phyloP scores from a whole-genome alignment of 805 yeast species.

The Torulaspora franciscae region DNA sequence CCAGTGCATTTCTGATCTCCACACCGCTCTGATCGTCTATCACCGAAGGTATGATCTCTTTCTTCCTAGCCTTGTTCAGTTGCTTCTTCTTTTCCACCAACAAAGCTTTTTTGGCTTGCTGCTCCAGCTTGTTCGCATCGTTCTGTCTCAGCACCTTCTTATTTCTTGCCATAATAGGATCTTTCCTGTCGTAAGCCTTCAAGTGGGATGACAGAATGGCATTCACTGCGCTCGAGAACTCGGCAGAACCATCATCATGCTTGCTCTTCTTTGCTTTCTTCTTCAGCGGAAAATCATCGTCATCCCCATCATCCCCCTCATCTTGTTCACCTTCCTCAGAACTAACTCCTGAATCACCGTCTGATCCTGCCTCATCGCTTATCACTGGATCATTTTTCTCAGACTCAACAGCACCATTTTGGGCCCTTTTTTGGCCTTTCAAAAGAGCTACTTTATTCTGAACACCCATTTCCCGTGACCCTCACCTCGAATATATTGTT shows the following conservation, averaged over 20 bases:
- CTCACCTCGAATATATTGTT: background rate
- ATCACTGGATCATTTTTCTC: slow-evolving; percentile 16
- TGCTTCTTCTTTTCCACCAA: slow-evolving; percentile 64
- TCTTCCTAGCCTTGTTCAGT: slow-evolving; percentile 62
- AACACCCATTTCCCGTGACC: background rate
- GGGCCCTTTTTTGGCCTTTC: slow-evolving; percentile 4
- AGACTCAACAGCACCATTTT: slow-evolving; percentile 6
- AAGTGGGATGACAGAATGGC: slow-evolving; percentile 80
- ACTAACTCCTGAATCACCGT: slow-evolving; percentile 22
- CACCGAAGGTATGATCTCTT: slow-evolving; percentile 59
- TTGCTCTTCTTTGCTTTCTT: slow-evolving; percentile 53
- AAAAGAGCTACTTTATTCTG: background rate
- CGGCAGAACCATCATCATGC: slow-evolving; percentile 63
- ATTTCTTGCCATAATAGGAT: slow-evolving; percentile 87
- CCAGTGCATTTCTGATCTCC: slow-evolving; percentile 50
- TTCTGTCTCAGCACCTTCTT: slow-evolving; percentile 62
- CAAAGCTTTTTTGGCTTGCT: slow-evolving; percentile 70
- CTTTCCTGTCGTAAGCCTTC: slow-evolving; percentile 82
- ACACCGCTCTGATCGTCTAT: slow-evolving; percentile 40
- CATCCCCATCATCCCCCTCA: slow-evolving; percentile 26
- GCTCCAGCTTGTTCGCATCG: slow-evolving; percentile 77
- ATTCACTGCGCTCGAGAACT: slow-evolving; percentile 76
- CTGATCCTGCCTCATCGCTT: slow-evolving; percentile 13
- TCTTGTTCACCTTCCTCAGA: slow-evolving; percentile 24
- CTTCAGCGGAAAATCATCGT: slow-evolving; percentile 42